Evolutionary conservation across 371 early-diverging fungal species (phyloP), one percentile per base, ranked within the genome.

Genomic region (Mucor circinelloides): DNA sequence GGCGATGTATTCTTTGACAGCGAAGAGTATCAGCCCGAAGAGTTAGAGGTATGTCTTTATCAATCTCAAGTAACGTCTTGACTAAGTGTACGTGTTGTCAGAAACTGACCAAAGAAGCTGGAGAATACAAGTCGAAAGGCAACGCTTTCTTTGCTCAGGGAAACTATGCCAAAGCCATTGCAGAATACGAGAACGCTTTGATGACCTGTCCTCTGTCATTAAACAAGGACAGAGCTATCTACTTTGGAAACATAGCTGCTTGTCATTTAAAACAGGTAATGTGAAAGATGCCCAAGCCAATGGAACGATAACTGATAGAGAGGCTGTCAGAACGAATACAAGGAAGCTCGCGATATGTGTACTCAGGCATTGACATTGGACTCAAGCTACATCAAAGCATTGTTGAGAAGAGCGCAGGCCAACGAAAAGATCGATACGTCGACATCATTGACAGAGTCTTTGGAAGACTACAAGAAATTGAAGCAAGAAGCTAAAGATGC

Each of bases 341-440:
- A 81, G 58, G 80, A 87, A 46, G 85, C 87, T 42, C 70, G 82
- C 58, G 76, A 77, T 36, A 63, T 70, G 64, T 85, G 90, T 69
- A 71, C 78, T 0, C 69, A 75, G 56, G 93, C 95, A 5, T 71
- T 96, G n/a, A 81, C 86, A 64, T 78, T 87, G 21, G 90, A 90
- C 66, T 88, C 93, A 19, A 77, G 71, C 3, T 95, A 92, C 63
- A 81, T 83, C 57, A 93, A 94, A 78, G 95, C 93, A 0, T 75
- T 91, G 48, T 75, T 90, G 50, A 85, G 96, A 28, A 85, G 93
- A 58, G 96, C 95, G 3, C 90, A 90, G 68, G 92, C 94, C 3
- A 90, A 89, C 70, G 94, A 89, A 68, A 74, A 83, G 34, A 60
- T 88, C 6, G 80, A 75, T 0, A 83, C 84, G 1, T 86, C 79